A percentile compares a stretch with the other conserved stretches of the same genome.
phyloP scores from a whole-genome alignment of 2,329 filamentous ascomycete genomes.

The Monosporascus sp. region DNA sequence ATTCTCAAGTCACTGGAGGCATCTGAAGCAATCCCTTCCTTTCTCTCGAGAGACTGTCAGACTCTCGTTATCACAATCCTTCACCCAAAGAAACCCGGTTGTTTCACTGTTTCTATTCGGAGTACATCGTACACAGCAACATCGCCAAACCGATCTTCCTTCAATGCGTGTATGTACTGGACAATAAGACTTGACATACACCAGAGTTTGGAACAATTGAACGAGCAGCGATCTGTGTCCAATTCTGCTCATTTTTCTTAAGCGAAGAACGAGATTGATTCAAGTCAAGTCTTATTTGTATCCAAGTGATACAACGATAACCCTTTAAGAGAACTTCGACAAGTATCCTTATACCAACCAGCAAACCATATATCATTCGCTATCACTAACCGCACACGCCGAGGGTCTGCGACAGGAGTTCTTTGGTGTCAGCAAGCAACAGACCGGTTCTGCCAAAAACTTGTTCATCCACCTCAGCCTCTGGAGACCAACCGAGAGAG shows the following conservation, averaged over 20 bases:
- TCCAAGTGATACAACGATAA: background rate
- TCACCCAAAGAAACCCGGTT: conserved; percentile 28
- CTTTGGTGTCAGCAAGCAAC: too few species aligned
- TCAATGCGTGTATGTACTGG: background rate
- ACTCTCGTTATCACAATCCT: conserved; percentile 13
- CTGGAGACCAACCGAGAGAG: background rate
- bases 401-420: too few species aligned
- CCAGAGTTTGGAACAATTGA: background rate
- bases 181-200: background rate
- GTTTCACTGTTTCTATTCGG: conserved; percentile 27
- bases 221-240: background rate
- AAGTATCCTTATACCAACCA: background rate
- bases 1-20: background rate
- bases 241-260: background rate
- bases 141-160: background rate
- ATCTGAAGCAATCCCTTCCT: conserved; percentile 13
- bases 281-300: background rate
- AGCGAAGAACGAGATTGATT: background rate
- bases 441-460: too few species aligned
- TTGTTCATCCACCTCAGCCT: background rate
- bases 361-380: background rate
- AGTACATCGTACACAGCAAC: conserved; percentile 6
- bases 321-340: background rate
- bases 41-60: conserved; percentile 7
- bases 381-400: too few species aligned